These are phyloP conservation scores for Gonium pectorale DNA, from an alignment of 139 green algal genomes.

Conservation along the genomic window DNA sequence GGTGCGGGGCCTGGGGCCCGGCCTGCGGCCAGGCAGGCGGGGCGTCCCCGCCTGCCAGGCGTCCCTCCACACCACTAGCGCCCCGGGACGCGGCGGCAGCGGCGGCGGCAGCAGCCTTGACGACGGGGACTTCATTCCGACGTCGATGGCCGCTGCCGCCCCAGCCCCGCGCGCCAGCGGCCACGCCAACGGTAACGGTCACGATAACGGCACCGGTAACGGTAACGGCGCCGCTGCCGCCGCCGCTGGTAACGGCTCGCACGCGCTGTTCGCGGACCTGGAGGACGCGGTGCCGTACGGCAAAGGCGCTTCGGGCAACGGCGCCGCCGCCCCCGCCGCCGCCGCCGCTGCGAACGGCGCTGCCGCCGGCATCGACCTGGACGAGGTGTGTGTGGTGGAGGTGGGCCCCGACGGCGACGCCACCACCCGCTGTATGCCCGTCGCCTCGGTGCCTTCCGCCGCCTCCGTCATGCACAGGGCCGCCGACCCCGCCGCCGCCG, in stretches of 20 bases:
- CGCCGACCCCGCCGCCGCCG: not conserved
- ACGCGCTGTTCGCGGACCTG: slow-evolving; percentile 16
- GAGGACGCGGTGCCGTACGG: slow-evolving; percentile 30
- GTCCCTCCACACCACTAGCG: slow-evolving; percentile 8
- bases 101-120: slow-evolving; percentile 6
- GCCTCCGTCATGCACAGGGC: slow-evolving; percentile 25
- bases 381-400: slow-evolving; percentile 40
- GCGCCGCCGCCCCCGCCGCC: not conserved
- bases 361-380: not conserved
- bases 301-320: not conserved
- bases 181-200: not conserved
- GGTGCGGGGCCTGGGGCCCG: no score
- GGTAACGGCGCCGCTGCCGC: not conserved
- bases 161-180: not conserved
- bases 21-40: no score
- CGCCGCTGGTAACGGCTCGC: no score
- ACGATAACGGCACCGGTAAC: not conserved
- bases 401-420: not conserved
- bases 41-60: not conserved
- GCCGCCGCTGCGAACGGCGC: not conserved
- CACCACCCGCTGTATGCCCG: slow-evolving; percentile 32
- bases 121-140: not conserved
- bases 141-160: not conserved
- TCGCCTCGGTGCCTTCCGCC: slow-evolving; percentile 6
- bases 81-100: not conserved